Evolutionary conservation across 352 stramenopile species (phyloP), one percentile per base, ranked within the genome.

Genomic region (Aphanomyces cochlioides): DNA sequence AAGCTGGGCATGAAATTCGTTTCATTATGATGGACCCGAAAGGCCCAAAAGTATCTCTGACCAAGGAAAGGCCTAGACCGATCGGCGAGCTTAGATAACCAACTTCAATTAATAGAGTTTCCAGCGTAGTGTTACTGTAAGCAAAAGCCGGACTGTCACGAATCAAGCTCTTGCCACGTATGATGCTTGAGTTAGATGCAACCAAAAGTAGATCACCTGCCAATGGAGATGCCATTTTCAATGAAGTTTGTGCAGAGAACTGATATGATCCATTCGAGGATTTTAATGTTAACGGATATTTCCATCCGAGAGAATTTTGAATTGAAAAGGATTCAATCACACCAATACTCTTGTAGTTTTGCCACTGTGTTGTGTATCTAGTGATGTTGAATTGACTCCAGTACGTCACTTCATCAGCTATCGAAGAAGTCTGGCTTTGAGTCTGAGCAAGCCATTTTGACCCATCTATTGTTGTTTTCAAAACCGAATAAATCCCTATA

Each of bases 331-430:
- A 43, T 19, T 67, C 59, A 10, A 67, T 7, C 3, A 67, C 59
- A 28, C 59, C 59, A 7, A 67, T 21, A 4, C 15, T 53, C 41
- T 67, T 67, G 41, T 67, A 67, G 21, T 67, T 67, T 56, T 67
- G 59, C 59, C 59, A 67, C 47, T 67, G 59, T 2, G 59, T 67
- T 10, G 5, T n/a, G 40, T 67, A 67, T 8, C 7, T 15, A 36
- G 5, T 28, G 12, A 67, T 7, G 59, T 50, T 50, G 19, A 36
- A 19, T n/a, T 56, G 0, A 7, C 8, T 12, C 59, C 59, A 67
- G 13, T 34, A 8, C 3, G 3, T 10, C 1, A 67, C 59, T 67
- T 67, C 59, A 17, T 61, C 39, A 13, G 7, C 5, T 3, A 70
- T 17, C n/a, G 64, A 50, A 34, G 54, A 39, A 19, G 37, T n/a